Percentiles rank a stretch among this genome's conserved stretches.
These are phyloP conservation scores for Arthrobotrys sinensis DNA, from an alignment of 2,329 filamentous ascomycete species.

Conservation along the genomic window DNA sequence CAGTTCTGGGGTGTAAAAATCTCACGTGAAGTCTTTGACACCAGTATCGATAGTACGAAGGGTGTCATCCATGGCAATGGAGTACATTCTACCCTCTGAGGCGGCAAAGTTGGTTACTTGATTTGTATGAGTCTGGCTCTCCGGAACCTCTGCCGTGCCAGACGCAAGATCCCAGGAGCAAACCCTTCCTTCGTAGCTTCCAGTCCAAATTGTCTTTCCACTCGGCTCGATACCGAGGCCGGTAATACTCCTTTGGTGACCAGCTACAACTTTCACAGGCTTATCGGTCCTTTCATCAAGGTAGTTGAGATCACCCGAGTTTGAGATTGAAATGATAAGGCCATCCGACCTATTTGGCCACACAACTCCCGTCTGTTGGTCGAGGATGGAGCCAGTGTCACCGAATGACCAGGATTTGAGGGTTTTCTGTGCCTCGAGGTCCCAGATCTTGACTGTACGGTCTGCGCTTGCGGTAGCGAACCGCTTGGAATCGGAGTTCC, in stretches of 20 bases:
- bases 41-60: constrained; percentile 79
- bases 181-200: constrained; percentile 91
- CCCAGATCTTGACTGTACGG: constrained; percentile 95
- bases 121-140: constrained; percentile 87
- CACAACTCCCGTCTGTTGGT: constrained; percentile 95
- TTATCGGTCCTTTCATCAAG: constrained; percentile 79
- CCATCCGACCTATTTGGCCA: constrained; percentile 88
- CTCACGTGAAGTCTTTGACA: constrained; percentile 62
- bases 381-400: constrained; percentile 79
- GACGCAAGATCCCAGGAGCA: constrained; percentile 84
- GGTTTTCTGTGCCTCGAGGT: constrained; percentile 82
- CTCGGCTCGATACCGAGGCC: constrained; percentile 76
- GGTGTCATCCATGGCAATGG: constrained; percentile 94
- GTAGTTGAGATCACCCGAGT: constrained; percentile 92
- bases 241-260: constrained; percentile 93
- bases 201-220: constrained; percentile 81
- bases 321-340: constrained; percentile 88
- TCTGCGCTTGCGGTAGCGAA: constrained; percentile 94
- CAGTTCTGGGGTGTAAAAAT: neutral
- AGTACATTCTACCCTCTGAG: constrained; percentile 78
- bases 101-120: constrained; percentile 83
- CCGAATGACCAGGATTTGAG: constrained; percentile 89
- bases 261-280: constrained; percentile 81
- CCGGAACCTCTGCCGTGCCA: constrained; percentile 79
- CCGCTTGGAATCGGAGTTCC: constrained; percentile 86